Evolutionary conservation across 257 asterid species (phyloP).

Genomic region (Fraxinus excelsior): DNA sequence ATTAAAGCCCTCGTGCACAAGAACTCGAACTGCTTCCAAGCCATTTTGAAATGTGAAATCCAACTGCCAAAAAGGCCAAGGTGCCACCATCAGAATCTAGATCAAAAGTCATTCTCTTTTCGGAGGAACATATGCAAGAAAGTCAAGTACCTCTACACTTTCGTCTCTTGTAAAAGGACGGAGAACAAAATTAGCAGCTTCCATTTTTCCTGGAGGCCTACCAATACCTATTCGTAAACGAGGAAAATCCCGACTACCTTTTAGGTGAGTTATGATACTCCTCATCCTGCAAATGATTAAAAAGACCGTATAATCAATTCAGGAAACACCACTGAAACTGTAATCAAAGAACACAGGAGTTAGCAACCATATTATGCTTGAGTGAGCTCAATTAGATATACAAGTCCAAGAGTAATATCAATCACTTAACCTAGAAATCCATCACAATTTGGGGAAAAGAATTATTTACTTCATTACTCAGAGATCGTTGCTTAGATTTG

Average conservation of each 20-base stretch:
- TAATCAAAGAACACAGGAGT: not conserved
- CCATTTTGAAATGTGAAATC: slow-evolving; percentile 75
- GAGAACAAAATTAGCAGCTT: slow-evolving; percentile 72
- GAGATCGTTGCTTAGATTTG: not conserved
- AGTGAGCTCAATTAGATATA: not conserved
- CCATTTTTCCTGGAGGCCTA: slow-evolving; percentile 94
- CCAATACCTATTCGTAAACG: slow-evolving; percentile 95
- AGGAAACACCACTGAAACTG: not conserved
- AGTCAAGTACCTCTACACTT: slow-evolving; percentile 63
- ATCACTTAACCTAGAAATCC: not conserved
- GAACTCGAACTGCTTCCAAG: slow-evolving; percentile 77
- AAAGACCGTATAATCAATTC: not conserved
- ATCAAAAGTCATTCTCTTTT: not conserved
- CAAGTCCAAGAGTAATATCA: not conserved
- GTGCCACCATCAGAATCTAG: slow-evolving; percentile 13
- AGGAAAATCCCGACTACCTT: slow-evolving; percentile 84
- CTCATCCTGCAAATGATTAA: slow-evolving; percentile 67
- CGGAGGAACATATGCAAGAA: not conserved
- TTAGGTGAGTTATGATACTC: slow-evolving; percentile 75
- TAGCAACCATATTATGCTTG: not conserved
- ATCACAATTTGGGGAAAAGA: not conserved
- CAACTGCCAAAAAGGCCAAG: slow-evolving; percentile 50
- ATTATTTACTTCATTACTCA: not conserved
- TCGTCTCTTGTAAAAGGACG: slow-evolving; percentile 82
- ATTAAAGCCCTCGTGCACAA: slow-evolving; percentile 62